Conservation (phyloP, 192 early-diverging fungal genomes). For the Coemansia sp. region DNA sequence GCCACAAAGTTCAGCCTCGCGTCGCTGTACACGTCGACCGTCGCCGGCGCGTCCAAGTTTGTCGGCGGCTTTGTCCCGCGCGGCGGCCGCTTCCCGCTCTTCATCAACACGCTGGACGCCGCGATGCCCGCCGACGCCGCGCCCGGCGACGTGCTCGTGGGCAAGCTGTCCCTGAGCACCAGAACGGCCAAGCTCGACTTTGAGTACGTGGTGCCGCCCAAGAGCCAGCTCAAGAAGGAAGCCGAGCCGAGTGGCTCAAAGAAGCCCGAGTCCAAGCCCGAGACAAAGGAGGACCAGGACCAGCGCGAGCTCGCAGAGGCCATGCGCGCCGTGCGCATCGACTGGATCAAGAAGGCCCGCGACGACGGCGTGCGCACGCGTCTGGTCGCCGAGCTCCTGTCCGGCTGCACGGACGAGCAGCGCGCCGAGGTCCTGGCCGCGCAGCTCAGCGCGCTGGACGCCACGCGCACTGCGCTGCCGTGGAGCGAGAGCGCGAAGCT, state of each 20-base stretch:
- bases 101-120: constrained; percentile 24
- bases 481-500: constrained; percentile 37
- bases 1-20: constrained; percentile 14
- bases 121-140: constrained; percentile 64
- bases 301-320: constrained; percentile 62
- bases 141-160: constrained; percentile 77
- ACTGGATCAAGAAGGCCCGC: constrained; percentile 77
- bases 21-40: constrained; percentile 55
- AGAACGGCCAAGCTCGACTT: constrained; percentile 35
- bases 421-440: constrained; percentile 47
- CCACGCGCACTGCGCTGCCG: constrained; percentile 53
- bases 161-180: constrained; percentile 58
- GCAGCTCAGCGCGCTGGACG: constrained; percentile 47
- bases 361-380: constrained; percentile 57
- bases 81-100: constrained; percentile 48
- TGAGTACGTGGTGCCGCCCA: constrained; percentile 48
- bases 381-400: constrained; percentile 63
- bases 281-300: constrained; percentile 14
- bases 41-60: no score
- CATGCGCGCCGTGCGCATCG: constrained; percentile 74
- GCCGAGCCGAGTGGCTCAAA: no score
- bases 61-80: constrained; percentile 36
- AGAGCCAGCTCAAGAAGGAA: no score
- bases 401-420: constrained; percentile 46
- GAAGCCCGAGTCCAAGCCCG: constrained; percentile 43